Percentiles rank a stretch among this genome's conserved stretches.
phyloP scores from a whole-genome alignment of 148 eudicot genomes.

The Vaccinium vitisidaea region DNA sequence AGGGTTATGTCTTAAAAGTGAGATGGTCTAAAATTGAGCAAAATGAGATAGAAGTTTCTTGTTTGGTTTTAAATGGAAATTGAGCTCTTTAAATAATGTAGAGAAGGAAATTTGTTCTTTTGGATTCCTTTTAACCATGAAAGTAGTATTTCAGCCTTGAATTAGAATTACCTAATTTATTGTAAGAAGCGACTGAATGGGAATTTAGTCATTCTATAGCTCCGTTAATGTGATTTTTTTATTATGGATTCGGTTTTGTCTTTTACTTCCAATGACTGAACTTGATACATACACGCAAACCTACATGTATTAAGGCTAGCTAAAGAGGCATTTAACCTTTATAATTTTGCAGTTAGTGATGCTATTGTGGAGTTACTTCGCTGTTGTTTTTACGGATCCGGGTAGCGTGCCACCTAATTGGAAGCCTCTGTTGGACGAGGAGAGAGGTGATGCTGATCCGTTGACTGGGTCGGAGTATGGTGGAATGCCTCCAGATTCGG shows the following conservation, averaged over 20 bases:
- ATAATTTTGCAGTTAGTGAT: conserved; percentile 66
- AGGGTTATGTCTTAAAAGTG: not conserved
- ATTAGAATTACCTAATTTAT: not conserved
- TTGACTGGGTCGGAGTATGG: conserved; percentile 54
- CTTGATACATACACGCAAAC: not conserved
- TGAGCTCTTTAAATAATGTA: not conserved
- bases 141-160: not conserved
- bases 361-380: conserved; percentile 96
- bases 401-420: conserved; percentile 88
- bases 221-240: not conserved
- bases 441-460: conserved; percentile 80
- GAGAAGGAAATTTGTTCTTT: not conserved
- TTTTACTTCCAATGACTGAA: not conserved
- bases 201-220: not conserved
- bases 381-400: conserved; percentile 91
- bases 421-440: conserved; percentile 84
- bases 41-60: not conserved
- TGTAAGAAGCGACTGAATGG: not conserved
- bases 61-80: not conserved
- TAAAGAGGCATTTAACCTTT: conserved; percentile 2
- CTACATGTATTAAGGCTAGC: not conserved
- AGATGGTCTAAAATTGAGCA: no score
- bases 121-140: not conserved
- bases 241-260: not conserved
- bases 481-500: conserved; percentile 41